phyloP scores from a whole-genome alignment of 2,329 filamentous ascomycete species.

The Sporothrix sp. region DNA sequence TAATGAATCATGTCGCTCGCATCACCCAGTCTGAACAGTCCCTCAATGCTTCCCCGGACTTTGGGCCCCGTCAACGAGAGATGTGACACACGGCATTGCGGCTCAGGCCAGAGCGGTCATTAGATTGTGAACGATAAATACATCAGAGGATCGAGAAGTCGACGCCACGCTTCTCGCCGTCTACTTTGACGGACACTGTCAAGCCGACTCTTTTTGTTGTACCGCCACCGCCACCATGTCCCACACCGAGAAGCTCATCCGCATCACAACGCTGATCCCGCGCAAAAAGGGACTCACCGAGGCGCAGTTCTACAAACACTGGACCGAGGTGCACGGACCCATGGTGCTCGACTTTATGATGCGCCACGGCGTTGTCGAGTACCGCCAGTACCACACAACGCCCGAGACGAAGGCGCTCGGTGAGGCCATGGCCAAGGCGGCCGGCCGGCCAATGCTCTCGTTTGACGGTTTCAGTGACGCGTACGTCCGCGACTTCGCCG shows the following conservation, averaged over 20 bases:
- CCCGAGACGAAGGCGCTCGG: constrained; percentile 14
- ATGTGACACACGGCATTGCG: too few relatives aligned
- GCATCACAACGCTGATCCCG: constrained; percentile 17
- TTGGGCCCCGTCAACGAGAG: too few relatives aligned
- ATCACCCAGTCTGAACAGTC: too few relatives aligned
- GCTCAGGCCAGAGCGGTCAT: too few relatives aligned
- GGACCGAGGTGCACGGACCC: constrained; percentile 17
- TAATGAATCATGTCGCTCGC: too few relatives aligned
- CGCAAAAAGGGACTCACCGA: constrained; percentile 16
- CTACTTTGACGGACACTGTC: not conserved
- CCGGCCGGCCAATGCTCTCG: constrained; percentile 11
- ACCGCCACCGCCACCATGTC: not conserved
- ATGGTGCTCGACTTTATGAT: constrained; percentile 19
- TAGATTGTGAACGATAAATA: too few relatives aligned
- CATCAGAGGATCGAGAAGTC: too few relatives aligned
- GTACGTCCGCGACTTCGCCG: constrained; percentile 12
- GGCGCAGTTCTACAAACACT: constrained; percentile 18
- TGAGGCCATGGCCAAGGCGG: constrained; percentile 13
- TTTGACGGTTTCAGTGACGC: constrained; percentile 13
- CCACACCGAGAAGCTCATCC: constrained; percentile 17
- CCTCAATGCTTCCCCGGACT: too few relatives aligned
- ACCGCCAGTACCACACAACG: constrained; percentile 15
- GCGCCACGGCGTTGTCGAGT: constrained; percentile 16
- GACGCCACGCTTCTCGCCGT: too few relatives aligned
- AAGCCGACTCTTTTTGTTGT: not conserved